Base-by-base conservation (phyloP, 2,329 filamentous ascomycete genomes). In the Stagonosporopsis cucurbitacearum region DNA sequence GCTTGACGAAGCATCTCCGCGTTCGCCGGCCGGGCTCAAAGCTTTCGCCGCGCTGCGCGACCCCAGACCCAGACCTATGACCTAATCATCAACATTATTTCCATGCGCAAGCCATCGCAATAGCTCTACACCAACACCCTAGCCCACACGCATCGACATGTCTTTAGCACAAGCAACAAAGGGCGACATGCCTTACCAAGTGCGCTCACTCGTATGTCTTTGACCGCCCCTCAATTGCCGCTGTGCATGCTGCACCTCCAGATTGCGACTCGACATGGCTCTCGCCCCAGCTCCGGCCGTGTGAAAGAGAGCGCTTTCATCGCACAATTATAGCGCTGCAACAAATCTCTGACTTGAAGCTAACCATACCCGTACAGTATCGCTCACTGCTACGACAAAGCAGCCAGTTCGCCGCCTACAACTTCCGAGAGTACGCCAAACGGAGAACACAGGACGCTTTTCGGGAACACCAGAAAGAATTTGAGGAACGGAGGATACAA, bases 391-490 rank as follows among this genome's bases (percentile, higher is more conserved):
- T 98, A 70, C 90, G 93, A 67, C 90, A 95, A 76, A 88, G 92
- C 60, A 83, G 84, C 59, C 90, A 96, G 72, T 98, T 99, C 77
- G 86, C 92, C 60, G 87, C 90, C 66, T 99, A 98, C 82, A 99
- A 98, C 80, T 99, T 97, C 84, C 87, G 95, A 79, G 94, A 97
- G 77, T 99, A 99, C 78, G 93, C 95, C 50, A 90, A 88, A 78
- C 88, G 95, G 73, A 86, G 94, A 77, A 96, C 95, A 74, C 86
- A 85, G 75, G 95, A 98, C 81, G 88, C 91, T 4, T 99, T 98
- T 78, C 86, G 89, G 68, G 92, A 96, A 75, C 84, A 96, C 77
- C 84, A 86, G 76, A 74, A 78, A 52, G 88, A 92, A 69, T 80
- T 85, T 41, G 95, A 97, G 72, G 83, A 86, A 63, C 83, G 91